Conservation (phyloP, 1,284 basidiomycete genomes). For the Ustilago vetiveriae region DNA sequence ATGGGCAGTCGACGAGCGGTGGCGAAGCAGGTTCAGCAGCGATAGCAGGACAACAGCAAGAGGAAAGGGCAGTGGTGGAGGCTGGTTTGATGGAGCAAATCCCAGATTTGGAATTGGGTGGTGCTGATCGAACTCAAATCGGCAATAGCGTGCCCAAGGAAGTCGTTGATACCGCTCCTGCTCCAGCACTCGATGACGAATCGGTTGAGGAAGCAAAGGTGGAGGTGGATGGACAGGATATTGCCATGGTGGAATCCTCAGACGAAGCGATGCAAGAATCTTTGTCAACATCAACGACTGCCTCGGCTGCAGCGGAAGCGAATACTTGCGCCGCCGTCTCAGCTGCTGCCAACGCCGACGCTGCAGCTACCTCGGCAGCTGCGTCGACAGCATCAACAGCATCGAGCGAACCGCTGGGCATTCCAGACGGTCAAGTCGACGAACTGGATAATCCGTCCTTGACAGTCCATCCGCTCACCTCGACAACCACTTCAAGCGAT, state of each 20-base stretch:
- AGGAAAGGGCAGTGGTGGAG: neutral
- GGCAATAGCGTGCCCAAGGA: slow-evolving; percentile 4
- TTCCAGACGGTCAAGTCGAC: slow-evolving; percentile 38
- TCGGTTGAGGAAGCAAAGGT: neutral
- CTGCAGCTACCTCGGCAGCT: slow-evolving; percentile 1
- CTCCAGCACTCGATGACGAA: neutral
- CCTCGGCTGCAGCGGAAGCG: neutral
- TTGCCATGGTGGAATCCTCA: neutral
- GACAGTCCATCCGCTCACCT: slow-evolving; percentile 17
- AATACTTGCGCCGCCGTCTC: neutral
- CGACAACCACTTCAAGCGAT: slow-evolving; percentile 13
- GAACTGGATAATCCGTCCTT: slow-evolving; percentile 33
- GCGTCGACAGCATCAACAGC: neutral
- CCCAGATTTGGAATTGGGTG: slow-evolving; percentile 31
- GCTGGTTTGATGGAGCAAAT: slow-evolving; percentile 5
- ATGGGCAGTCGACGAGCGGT: slow-evolving; percentile 1
- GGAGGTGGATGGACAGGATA: neutral
- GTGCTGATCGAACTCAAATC: slow-evolving; percentile 25
- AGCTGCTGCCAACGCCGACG: neutral
- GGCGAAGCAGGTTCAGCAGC: too few relatives aligned
- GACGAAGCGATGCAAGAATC: neutral
- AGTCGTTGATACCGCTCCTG: slow-evolving; percentile 15
- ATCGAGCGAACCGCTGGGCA: slow-evolving; percentile 14
- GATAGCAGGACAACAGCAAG: neutral
- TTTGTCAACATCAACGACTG: neutral